phyloP scores from a whole-genome alignment of 2,329 filamentous ascomycete species.

The Xylogone sp. region DNA sequence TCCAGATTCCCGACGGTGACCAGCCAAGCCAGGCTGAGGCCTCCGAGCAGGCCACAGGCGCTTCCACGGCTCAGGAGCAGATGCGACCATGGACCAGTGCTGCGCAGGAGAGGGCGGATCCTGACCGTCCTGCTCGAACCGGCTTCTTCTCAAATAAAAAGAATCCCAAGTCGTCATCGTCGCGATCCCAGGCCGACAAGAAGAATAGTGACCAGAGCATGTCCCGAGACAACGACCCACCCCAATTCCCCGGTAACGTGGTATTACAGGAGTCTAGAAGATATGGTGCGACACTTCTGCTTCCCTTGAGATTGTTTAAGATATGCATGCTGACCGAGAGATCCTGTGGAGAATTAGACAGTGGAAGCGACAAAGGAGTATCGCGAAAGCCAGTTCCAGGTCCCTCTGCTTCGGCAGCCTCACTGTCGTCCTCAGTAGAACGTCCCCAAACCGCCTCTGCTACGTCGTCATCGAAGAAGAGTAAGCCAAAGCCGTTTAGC shows the following conservation, averaged over 20 bases:
- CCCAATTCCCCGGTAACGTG: constrained; percentile 22
- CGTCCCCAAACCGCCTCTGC: constrained; percentile 10
- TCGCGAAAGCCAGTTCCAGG: constrained; percentile 24
- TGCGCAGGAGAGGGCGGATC: constrained; percentile 13
- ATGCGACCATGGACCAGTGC: background rate
- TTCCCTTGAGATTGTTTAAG: constrained; percentile 17
- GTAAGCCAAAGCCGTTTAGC: constrained; percentile 28
- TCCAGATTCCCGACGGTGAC: constrained; percentile 16
- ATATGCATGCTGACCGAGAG: too few species aligned
- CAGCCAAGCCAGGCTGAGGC: constrained; percentile 10
- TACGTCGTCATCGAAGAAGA: constrained; percentile 18
- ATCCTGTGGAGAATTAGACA: too few species aligned
- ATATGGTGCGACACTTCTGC: constrained; percentile 23
- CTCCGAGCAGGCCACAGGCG: constrained; percentile 16
- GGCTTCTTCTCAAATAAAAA: constrained; percentile 45
- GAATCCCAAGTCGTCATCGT: constrained; percentile 42
- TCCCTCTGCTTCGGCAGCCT: constrained; percentile 21
- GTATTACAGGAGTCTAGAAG: constrained; percentile 24
- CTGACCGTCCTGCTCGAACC: constrained; percentile 18
- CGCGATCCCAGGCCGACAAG: constrained; percentile 33
- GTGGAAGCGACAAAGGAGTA: constrained; percentile 16
- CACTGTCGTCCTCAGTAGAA: constrained; percentile 17
- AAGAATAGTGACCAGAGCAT: constrained; percentile 29
- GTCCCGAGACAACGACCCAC: constrained; percentile 28
- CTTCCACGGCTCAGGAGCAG: constrained; percentile 8